Evolutionary conservation across 2,329 filamentous ascomycete genomes (phyloP).

Genomic region (Fusarium solani-melongenae): DNA sequence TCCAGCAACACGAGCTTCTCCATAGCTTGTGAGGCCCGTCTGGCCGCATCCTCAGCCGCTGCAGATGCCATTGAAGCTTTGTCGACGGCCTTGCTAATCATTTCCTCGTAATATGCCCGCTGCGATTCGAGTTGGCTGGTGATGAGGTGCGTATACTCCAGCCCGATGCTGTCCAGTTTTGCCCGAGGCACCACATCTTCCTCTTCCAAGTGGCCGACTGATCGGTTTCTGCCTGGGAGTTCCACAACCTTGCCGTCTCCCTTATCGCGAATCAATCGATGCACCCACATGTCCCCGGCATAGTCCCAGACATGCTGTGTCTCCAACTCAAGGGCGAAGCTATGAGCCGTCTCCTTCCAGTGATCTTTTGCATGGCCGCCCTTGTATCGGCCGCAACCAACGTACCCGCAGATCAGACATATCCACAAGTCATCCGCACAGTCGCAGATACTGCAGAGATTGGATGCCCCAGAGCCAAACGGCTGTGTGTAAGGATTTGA

Average conservation of each 20-base stretch:
- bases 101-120: constrained; percentile 92
- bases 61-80: constrained; percentile 83
- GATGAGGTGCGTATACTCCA: constrained; percentile 94
- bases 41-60: constrained; percentile 71
- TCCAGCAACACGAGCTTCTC: constrained; percentile 65
- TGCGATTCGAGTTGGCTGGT: constrained; percentile 94
- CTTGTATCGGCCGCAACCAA: constrained; percentile 95
- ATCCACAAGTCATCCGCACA: constrained; percentile 90
- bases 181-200: constrained; percentile 77
- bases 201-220: constrained; percentile 52
- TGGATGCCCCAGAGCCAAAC: constrained; percentile 70
- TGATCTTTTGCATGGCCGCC: constrained; percentile 92
- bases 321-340: constrained; percentile 90
- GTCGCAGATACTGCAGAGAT: constrained; percentile 85
- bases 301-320: constrained; percentile 99
- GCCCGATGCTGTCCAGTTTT: constrained; percentile 80
- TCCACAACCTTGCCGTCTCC: constrained; percentile 93
- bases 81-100: constrained; percentile 87
- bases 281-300: constrained; percentile 93
- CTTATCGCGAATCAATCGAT: constrained; percentile 93
- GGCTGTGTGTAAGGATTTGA: constrained; percentile 64
- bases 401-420: constrained; percentile 90
- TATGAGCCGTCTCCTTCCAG: constrained; percentile 89
- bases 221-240: constrained; percentile 70
- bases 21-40: constrained; percentile 60